A percentile compares a stretch with the other conserved stretches of the same genome.
These are phyloP conservation scores for Talaromyces pinophilus DNA, from an alignment of 2,329 filamentous ascomycete genomes.

Conservation along the genomic window DNA sequence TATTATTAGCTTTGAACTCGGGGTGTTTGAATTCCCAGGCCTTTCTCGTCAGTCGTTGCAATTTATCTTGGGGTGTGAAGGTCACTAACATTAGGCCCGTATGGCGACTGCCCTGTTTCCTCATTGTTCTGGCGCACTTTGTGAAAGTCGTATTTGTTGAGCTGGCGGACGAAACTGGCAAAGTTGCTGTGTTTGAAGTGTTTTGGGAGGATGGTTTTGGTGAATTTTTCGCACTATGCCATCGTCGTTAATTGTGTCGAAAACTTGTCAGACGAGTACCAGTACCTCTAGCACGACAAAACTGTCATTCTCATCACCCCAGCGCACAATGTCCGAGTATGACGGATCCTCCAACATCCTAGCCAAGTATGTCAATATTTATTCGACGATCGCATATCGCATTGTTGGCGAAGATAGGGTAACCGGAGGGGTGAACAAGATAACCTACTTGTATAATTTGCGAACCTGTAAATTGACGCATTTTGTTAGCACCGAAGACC, in stretches of 20 bases:
- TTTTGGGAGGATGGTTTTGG: conserved; percentile 92
- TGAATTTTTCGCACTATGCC: conserved; percentile 90
- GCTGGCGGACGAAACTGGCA: conserved; percentile 89
- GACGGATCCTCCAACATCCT: conserved; percentile 97
- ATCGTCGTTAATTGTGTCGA: not conserved
- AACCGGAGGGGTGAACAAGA: conserved; percentile 18
- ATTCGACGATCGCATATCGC: conserved; percentile 18
- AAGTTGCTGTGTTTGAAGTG: conserved; percentile 99
- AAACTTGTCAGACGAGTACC: conserved; percentile 20
- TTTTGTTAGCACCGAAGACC: not conserved
- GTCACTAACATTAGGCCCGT: conserved; percentile 70
- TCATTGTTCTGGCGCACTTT: conserved; percentile 93
- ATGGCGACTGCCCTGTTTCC: conserved; percentile 77
- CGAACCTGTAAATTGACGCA: conserved; percentile 66
- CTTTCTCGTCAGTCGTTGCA: conserved; percentile 46
- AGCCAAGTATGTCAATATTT: conserved; percentile 14
- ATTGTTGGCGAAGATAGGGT: conserved; percentile 19
- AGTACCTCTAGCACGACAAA: conserved; percentile 95
- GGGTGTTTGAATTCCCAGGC: conserved; percentile 97
- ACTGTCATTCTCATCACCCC: conserved; percentile 91
- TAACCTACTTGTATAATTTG: conserved; percentile 91
- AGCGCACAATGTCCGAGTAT: conserved; percentile 89
- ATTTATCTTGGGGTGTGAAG: not conserved
- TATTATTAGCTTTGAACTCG: conserved; percentile 92
- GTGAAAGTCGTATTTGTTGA: conserved; percentile 98